A percentile compares a stretch with the other conserved stretches of the same genome.
These are phyloP conservation scores for Russula sp. DNA, from an alignment of 768 basidiomycete genomes.

Conservation along the genomic window DNA sequence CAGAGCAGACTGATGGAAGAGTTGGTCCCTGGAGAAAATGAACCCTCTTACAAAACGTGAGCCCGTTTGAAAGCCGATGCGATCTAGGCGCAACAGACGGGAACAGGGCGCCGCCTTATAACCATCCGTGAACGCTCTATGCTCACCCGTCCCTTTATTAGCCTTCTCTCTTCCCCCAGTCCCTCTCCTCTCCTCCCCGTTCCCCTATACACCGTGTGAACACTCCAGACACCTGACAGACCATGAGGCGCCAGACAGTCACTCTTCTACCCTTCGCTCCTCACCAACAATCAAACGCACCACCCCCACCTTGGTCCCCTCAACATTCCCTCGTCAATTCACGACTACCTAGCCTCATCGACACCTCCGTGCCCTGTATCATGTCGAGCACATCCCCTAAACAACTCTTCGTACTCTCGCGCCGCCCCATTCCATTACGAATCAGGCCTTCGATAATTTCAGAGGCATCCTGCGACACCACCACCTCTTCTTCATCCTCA, in stretches of 20 bases:
- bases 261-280: slow-evolving; percentile 27
- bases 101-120: slow-evolving; percentile 11
- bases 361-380: slow-evolving; percentile 1
- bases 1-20: neutral
- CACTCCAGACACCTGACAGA: too few relatives aligned
- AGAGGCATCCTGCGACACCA: slow-evolving; percentile 21
- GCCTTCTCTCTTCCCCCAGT: neutral
- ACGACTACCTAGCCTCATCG: slow-evolving; percentile 14
- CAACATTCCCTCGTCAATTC: neutral
- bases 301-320: neutral
- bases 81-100: slow-evolving; percentile 1
- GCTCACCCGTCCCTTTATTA: neutral
- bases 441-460: slow-evolving; percentile 25
- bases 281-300: slow-evolving; percentile 5
- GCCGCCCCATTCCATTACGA: slow-evolving; percentile 18
- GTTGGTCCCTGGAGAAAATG: slow-evolving; percentile 7
- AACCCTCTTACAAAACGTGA: neutral
- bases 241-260: slow-evolving; percentile 21
- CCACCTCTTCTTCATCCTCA: slow-evolving; percentile 19
- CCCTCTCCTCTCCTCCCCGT: neutral
- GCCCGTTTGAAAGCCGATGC: slow-evolving; percentile 2
- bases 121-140: neutral
- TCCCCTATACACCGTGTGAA: neutral
- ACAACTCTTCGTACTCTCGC: neutral
- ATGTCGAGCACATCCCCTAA: slow-evolving; percentile 5